phyloP scores from a whole-genome alignment of 1,284 basidiomycete species.

The Irpex sp. region DNA sequence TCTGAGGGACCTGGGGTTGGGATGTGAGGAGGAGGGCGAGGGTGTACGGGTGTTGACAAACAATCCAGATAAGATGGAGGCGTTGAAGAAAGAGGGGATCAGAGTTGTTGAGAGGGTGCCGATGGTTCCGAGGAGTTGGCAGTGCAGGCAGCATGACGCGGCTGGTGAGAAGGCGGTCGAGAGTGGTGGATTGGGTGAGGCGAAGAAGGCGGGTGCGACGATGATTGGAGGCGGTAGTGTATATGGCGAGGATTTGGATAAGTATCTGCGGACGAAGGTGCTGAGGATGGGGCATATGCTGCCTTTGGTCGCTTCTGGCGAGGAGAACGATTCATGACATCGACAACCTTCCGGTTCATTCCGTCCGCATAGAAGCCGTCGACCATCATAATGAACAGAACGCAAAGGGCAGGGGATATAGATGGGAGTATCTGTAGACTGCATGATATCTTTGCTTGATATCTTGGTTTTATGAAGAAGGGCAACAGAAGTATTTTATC shows the following conservation, averaged over 20 bases:
- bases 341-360: too few species aligned
- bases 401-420: too few species aligned
- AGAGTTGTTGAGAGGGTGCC: conserved; percentile 87
- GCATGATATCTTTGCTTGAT: too few species aligned
- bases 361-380: too few species aligned
- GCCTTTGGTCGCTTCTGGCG: conserved; percentile 51
- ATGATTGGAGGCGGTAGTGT: conserved; percentile 88
- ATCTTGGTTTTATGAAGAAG: neutral
- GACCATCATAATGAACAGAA: too few species aligned
- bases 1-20: conserved; percentile 88
- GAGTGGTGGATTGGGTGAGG: conserved; percentile 42
- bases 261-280: conserved; percentile 96
- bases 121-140: conserved; percentile 97
- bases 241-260: conserved; percentile 91
- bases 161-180: conserved; percentile 24
- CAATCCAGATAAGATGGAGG: conserved; percentile 96
- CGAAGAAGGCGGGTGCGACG: conserved; percentile 71
- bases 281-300: conserved; percentile 97
- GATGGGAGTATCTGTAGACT: too few species aligned
- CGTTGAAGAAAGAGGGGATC: conserved; percentile 88
- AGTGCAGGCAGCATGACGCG: conserved; percentile 45
- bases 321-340: conserved; percentile 24
- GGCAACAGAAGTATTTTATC: neutral
- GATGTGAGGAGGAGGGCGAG: conserved; percentile 54
- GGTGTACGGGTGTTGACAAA: conserved; percentile 92